Evolutionary conservation across 495 filamentous ascomycete species (phyloP).

Genomic region (Staphylotrichum tortipilum): DNA sequence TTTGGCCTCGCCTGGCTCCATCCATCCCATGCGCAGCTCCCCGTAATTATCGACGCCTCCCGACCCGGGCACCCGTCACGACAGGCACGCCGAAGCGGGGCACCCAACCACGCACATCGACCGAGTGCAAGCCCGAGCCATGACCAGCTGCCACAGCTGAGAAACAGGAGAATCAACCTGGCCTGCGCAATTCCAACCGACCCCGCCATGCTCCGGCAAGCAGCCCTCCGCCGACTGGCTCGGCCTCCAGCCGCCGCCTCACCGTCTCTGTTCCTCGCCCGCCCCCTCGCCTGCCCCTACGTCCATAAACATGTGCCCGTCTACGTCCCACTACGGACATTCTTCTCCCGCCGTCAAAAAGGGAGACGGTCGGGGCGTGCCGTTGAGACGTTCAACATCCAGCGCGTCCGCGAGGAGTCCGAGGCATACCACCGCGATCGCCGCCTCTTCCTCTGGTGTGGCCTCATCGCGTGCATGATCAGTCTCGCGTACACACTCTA

Average conservation of each 20-base stretch:
- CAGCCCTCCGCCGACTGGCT: slow-evolving; percentile 15
- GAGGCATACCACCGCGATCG: slow-evolving; percentile 39
- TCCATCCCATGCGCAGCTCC: background rate
- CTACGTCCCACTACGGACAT: slow-evolving; percentile 24
- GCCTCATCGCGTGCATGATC: slow-evolving; percentile 39
- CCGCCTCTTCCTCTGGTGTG: slow-evolving; percentile 38
- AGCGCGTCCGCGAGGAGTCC: slow-evolving; percentile 30
- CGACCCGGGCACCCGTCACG: no score
- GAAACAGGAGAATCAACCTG: background rate
- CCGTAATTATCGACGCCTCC: no score
- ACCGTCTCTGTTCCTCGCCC: no score
- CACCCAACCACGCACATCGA: no score
- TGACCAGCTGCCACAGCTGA: background rate
- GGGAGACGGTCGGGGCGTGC: slow-evolving; percentile 17
- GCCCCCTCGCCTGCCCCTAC: no score
- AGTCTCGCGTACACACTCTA: slow-evolving; percentile 41
- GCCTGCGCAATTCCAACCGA: background rate
- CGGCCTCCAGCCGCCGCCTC: slow-evolving; percentile 7
- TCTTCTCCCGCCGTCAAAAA: slow-evolving; percentile 24
- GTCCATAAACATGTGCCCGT: background rate
- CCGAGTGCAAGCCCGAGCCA: no score
- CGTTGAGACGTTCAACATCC: slow-evolving; percentile 39
- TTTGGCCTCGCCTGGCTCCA: no score
- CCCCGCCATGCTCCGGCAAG: slow-evolving; percentile 22
- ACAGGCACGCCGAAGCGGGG: no score